phyloP scores from a whole-genome alignment of 306 rosid genomes.

The Biancaea sappan region DNA sequence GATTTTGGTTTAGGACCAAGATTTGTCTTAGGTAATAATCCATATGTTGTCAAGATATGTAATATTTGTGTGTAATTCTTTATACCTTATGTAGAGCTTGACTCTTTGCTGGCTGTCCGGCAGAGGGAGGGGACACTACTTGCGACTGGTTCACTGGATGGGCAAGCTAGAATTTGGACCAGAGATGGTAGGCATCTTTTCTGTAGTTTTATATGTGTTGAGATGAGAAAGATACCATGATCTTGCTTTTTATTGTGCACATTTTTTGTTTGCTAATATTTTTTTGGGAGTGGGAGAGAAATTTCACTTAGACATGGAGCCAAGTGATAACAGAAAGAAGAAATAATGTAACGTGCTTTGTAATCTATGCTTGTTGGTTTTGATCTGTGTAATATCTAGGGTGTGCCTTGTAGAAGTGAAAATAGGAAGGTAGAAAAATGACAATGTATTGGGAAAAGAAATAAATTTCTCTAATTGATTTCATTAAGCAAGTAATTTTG shows the following conservation, averaged over 20 bases:
- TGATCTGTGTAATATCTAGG: slow-evolving; percentile 8
- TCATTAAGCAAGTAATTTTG: neutral
- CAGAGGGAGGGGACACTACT: slow-evolving; percentile 92
- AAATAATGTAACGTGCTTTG: no score
- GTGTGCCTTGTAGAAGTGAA: no score
- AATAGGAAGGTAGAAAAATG: no score
- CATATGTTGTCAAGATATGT: neutral
- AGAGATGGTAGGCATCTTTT: slow-evolving; percentile 60
- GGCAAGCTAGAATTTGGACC: slow-evolving; percentile 96
- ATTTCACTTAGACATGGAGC: no score
- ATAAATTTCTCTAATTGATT: slow-evolving; percentile 1
- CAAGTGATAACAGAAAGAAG: no score
- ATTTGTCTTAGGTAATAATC: no score
- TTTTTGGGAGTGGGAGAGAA: no score
- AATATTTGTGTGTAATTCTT: slow-evolving; percentile 3
- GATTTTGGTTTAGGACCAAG: no score
- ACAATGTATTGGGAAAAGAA: slow-evolving; percentile 9
- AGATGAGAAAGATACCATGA: no score
- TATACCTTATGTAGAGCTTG: no score
- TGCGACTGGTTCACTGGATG: slow-evolving; percentile 96
- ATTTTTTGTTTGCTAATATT: no score
- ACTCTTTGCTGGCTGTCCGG: neutral
- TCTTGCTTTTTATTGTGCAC: slow-evolving; percentile 6
- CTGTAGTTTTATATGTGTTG: neutral
- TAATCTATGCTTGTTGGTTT: no score